Percentiles rank a stretch among this genome's conserved stretches.
Conservation (phyloP, 1,284 basidiomycete species). For the Kwoniella shivajii region DNA sequence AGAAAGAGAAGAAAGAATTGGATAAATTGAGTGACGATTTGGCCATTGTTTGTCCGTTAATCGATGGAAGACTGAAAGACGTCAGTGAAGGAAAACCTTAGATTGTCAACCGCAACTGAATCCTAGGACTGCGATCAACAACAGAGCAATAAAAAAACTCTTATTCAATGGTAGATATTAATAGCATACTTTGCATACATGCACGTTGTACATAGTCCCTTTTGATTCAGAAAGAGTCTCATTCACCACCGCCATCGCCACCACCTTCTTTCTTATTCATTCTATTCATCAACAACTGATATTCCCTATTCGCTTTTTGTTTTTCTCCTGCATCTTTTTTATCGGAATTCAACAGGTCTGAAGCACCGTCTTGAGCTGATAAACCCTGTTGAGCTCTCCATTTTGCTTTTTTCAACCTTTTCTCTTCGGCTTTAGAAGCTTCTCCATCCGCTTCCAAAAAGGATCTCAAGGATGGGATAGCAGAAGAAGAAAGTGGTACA, state of each 20-base stretch:
- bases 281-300: slow-evolving; percentile 48
- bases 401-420: slow-evolving; percentile 71
- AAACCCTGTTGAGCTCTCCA: slow-evolving; percentile 61
- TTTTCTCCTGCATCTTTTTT: slow-evolving; percentile 36
- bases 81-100: slow-evolving; percentile 12
- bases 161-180: background rate
- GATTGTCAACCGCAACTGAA: background rate
- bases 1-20: slow-evolving; percentile 39
- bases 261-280: slow-evolving; percentile 41
- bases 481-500: slow-evolving; percentile 68
- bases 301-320: slow-evolving; percentile 49
- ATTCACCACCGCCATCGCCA: too few species aligned
- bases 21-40: slow-evolving; percentile 60
- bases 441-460: slow-evolving; percentile 73
- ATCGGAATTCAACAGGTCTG: slow-evolving; percentile 17
- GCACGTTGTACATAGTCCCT: slow-evolving; percentile 11
- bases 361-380: slow-evolving; percentile 42
- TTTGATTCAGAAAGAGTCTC: too few species aligned
- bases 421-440: slow-evolving; percentile 64
- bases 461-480: slow-evolving; percentile 75
- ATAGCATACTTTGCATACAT: background rate
- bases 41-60: slow-evolving; percentile 65
- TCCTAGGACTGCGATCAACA: too few species aligned
- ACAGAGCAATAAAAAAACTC: background rate
- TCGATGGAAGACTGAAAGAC: slow-evolving; percentile 74